phyloP scores from a whole-genome alignment of 1,139 yeast genomes.

The Blastobotrys arbuscula region DNA sequence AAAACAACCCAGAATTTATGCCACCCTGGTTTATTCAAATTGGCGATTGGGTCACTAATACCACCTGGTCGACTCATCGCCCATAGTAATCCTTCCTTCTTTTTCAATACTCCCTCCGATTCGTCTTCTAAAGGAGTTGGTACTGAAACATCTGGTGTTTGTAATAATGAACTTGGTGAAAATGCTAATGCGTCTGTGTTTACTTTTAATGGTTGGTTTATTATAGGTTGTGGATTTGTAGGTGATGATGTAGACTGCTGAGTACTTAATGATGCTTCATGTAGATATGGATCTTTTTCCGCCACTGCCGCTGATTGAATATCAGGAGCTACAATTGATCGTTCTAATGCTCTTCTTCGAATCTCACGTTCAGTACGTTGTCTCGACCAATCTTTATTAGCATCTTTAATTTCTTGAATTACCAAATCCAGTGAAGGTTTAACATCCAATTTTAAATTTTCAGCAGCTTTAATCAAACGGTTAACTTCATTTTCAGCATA shows the following conservation, averaged over 20 bases:
- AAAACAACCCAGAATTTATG: conserved; percentile 87
- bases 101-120: not conserved
- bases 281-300: conserved; percentile 8
- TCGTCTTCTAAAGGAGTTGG: not conserved
- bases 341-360: conserved; percentile 35
- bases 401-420: conserved; percentile 33
- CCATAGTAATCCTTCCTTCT: conserved; percentile 55
- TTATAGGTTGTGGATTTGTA: not conserved
- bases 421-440: conserved; percentile 32
- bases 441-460: conserved; percentile 23
- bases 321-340: conserved; percentile 22
- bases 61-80: conserved; percentile 43
- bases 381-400: conserved; percentile 37
- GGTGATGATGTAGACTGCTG: not conserved
- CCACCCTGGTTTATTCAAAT: conserved; percentile 72
- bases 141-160: not conserved
- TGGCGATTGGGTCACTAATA: conserved; percentile 45
- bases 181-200: not conserved
- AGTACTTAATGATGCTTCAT: not conserved
- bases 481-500: conserved; percentile 35
- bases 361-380: conserved; percentile 40
- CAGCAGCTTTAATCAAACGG: conserved; percentile 25
- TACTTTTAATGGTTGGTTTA: not conserved
- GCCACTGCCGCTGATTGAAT: conserved; percentile 9
- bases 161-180: not conserved